Conservation (phyloP, 345 rosid genomes). For the Lumnitzera littorea region DNA sequence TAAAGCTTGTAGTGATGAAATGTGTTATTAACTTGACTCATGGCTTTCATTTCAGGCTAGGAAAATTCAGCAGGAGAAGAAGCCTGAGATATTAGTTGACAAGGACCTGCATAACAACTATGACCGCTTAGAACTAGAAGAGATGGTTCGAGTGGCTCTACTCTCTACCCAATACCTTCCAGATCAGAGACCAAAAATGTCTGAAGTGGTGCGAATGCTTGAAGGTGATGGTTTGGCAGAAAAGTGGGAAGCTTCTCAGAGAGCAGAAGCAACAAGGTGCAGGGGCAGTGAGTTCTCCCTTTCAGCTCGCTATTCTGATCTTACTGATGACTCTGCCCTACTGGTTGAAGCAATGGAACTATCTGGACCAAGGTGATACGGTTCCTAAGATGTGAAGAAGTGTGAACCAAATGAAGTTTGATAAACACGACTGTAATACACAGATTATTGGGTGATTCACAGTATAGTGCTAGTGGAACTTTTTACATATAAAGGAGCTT, state of each 20-base stretch:
- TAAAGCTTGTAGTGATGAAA: background rate
- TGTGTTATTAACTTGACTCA: background rate
- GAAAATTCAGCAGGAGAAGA: constrained; percentile 85
- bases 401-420: constrained; percentile 3
- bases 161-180: constrained; percentile 82
- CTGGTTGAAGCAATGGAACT: constrained; percentile 88
- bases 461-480: background rate
- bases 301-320: constrained; percentile 54
- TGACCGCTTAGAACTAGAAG: constrained; percentile 71
- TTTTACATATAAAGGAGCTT: background rate
- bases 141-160: constrained; percentile 81
- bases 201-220: constrained; percentile 90
- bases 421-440: background rate
- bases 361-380: constrained; percentile 80
- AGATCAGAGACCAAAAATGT: constrained; percentile 81
- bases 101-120: constrained; percentile 69
- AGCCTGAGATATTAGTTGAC: constrained; percentile 76
- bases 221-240: constrained; percentile 96
- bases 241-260: constrained; percentile 96
- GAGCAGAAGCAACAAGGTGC: constrained; percentile 49
- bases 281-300: constrained; percentile 65
- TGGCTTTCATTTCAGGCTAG: constrained; percentile 46
- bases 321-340: constrained; percentile 69
- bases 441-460: background rate
- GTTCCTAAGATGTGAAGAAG: background rate